Percentiles rank a stretch among this genome's conserved stretches.
Conservation (phyloP, 1,284 basidiomycete species). For the Trametes sp. region DNA sequence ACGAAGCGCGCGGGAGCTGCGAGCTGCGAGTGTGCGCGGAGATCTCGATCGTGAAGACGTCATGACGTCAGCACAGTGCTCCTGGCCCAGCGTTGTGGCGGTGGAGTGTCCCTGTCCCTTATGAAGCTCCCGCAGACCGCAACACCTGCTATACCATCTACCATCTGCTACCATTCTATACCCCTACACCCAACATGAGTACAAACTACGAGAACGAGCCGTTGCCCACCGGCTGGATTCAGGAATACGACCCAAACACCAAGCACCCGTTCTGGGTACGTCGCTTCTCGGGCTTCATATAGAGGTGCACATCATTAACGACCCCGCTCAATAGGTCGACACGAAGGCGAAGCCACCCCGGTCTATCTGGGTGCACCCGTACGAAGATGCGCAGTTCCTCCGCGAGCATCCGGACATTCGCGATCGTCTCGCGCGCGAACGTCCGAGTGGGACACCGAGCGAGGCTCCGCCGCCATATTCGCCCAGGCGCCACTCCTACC, state of each 20-base stretch:
- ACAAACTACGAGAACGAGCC: conserved; percentile 35
- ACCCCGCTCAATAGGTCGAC: conserved; percentile 56
- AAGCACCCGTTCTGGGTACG: conserved; percentile 55
- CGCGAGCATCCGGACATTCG: conserved; percentile 59
- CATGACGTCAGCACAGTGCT: conserved; percentile 14
- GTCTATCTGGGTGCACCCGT: conserved; percentile 75
- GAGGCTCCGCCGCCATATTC: conserved; percentile 38
- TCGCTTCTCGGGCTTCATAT: not conserved
- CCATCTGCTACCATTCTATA: too few relatives aligned
- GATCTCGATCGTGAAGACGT: conserved; percentile 11
- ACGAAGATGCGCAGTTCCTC: conserved; percentile 70
- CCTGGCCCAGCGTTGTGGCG: not conserved
- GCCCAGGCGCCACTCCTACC: conserved; percentile 44
- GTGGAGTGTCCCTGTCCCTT: conserved; percentile 2
- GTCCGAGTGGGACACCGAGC: conserved; percentile 14
- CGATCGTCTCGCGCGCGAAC: conserved; percentile 44
- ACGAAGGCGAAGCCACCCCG: conserved; percentile 69
- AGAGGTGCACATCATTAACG: conserved; percentile 23
- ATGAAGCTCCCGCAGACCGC: not conserved
- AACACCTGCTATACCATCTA: too few relatives aligned
- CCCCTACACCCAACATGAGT: conserved; percentile 15
- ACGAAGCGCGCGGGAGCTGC: not conserved
- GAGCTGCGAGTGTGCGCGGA: not conserved
- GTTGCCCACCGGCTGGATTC: conserved; percentile 70
- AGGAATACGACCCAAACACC: conserved; percentile 55